Evolutionary conservation across 2,329 filamentous ascomycete genomes (phyloP), one percentile per base, ranked within the genome.

Genomic region (Exophiala oligosperma): DNA sequence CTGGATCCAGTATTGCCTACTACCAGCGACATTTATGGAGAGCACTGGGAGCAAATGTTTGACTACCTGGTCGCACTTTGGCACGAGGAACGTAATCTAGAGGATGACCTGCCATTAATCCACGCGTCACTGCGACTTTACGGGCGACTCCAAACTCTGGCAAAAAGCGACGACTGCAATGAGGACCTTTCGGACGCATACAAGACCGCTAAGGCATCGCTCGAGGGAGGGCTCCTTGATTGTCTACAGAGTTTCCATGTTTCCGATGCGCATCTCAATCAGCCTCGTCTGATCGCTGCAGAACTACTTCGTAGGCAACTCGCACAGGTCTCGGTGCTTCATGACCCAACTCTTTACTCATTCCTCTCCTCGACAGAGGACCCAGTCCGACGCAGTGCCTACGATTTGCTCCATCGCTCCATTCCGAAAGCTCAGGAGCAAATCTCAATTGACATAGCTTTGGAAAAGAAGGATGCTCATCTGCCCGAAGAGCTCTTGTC

Each of bases 401-500:
- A 92, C 71, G 83, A 84, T 41, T 76, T 97, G 24, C 79, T 99
- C 4, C 90, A 95, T 69, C 84, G 83, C 49, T 86, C 89, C n/a
- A 85, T 97, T 6, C 91, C 92, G 0, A 81, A 81, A 2, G 78
- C 81, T 0, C 93, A 97, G 70, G 89, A 95, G 68, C 84, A 96
- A 56, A 79, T 93, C 1, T 94, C 92, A 0, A 80, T 97, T 32
- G 88, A 96, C 62, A 82, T 84, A 43, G 85, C 84, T 1, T 65
- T 82, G 35, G 79, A 78, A 1, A 76, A 77, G 59, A 71, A 74
- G 37, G 67, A 82, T 47, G 90, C 88, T 5, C 84, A 82, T 51
- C 79, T 99, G 1, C 92, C 94, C 0, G 88, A 92, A 59, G 92
- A 97, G 72, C 79, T 97, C 0, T 73, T 97, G 0, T 95, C 91